Evolutionary conservation across 768 basidiomycete genomes (phyloP), one percentile per base, ranked within the genome.

Genomic region (Pulveroboletus sp.): DNA sequence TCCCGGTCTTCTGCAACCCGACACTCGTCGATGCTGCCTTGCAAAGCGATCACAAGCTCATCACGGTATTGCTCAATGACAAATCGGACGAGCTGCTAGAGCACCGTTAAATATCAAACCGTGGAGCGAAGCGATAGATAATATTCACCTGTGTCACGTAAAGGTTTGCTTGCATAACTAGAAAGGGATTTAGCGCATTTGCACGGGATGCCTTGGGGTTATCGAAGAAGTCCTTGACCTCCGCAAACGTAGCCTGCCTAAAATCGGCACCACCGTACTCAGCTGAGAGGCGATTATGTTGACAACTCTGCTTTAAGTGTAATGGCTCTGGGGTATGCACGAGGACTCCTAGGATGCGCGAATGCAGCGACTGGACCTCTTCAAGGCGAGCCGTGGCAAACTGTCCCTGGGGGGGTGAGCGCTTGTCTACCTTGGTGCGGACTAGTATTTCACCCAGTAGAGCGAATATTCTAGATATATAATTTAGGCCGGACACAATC

Each of bases 21-120:
- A 50, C 73, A 72, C 52, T 87, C 84, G 58, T 87, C 79, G 32
- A 84, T 68, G 52, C 64, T 76, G 17, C 82, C 85, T 60, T 82
- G 85, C 54, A 88, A 75, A 17, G 79, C 82, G 54, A 76, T 73
- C 43, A 89, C 65, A 24, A 95, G 78, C 67, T 95, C 90, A 54
- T 94, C 87, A 6, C 89, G 85, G 64, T 94, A 94, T 68, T 93
- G 92, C 57, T 93, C 87, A 46, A 90, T 88, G 54, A 94, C 89
- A 58, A 91, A 93, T 49, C 93, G 88, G 50, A 90, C 90, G 43
- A 93, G 79, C 91, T 94, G 92, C 90, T 94, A 57, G 26, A 7
- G n/a, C 11, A 42, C 3, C 12, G 30, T 21, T 18, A 17, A 15
- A 52, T 15, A 54, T 37, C 2, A 26, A 42, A 15, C 28, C n/a